A percentile compares a stretch with the other conserved stretches of the same genome.
These are phyloP conservation scores for Fusarium sp. DNA, from an alignment of 2,329 filamentous ascomycete genomes.

Conservation along the genomic window DNA sequence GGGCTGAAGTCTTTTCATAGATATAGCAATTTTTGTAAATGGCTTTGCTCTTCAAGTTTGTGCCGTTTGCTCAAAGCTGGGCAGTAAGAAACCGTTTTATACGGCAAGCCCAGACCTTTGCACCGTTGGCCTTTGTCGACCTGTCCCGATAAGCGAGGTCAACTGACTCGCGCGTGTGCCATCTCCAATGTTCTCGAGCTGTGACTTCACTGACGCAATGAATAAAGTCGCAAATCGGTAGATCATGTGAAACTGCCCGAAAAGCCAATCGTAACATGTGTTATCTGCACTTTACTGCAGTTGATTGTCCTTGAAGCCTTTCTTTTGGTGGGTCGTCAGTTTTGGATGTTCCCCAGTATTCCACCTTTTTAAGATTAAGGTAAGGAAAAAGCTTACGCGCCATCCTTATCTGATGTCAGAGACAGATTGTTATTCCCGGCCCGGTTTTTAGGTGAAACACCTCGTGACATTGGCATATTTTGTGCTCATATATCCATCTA, in stretches of 20 bases:
- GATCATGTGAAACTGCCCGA: background rate
- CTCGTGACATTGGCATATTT: fast-evolving
- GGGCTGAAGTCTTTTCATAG: too few species aligned
- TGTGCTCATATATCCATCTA: background rate
- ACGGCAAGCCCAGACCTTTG: too few species aligned
- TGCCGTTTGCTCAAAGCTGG: too few species aligned
- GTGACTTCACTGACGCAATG: background rate
- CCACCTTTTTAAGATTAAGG: background rate
- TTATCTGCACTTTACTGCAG: background rate
- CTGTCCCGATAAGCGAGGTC: background rate
- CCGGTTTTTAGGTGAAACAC: background rate
- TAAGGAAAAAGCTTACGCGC: background rate
- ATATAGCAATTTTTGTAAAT: fast-evolving
- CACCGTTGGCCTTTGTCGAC: background rate
- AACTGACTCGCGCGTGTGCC: background rate
- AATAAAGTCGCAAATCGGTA: too few species aligned
- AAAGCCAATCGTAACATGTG: background rate
- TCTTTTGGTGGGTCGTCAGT: background rate
- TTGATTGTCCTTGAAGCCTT: background rate
- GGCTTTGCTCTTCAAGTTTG: fast-evolving
- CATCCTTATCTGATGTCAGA: background rate
- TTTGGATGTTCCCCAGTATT: background rate
- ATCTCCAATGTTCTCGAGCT: background rate
- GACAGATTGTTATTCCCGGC: background rate
- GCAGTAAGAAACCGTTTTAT: background rate